phyloP scores from a whole-genome alignment of 306 rosid genomes.

The Trifolium repens region DNA sequence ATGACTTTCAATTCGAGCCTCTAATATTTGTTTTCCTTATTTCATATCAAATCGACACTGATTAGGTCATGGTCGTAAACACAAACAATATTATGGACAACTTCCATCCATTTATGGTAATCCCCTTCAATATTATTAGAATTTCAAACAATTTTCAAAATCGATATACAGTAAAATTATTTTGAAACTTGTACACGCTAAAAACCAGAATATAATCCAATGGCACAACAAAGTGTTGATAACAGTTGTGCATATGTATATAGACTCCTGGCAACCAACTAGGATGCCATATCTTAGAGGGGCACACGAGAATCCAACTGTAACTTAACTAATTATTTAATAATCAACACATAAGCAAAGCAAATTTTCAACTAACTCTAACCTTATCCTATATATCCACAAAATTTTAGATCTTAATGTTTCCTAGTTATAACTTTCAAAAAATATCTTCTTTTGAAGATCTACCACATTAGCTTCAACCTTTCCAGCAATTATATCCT shows the following conservation, averaged over 20 bases:
- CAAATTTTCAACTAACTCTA: constrained; percentile 4
- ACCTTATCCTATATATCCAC: constrained; percentile 6
- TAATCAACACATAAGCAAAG: constrained; percentile 30
- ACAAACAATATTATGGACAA: too few species aligned
- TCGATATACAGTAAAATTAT: too few species aligned
- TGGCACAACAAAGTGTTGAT: neutral
- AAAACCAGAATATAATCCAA: neutral
- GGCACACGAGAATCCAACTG: constrained; percentile 28
- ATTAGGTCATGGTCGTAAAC: too few species aligned
- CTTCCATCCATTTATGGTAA: too few species aligned
- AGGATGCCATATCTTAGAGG: neutral
- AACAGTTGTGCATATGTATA: constrained; percentile 35
- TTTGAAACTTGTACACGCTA: neutral
- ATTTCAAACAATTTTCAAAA: neutral
- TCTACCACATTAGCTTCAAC: constrained; percentile 12
- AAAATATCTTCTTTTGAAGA: neutral
- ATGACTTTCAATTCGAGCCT: neutral
- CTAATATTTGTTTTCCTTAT: too few species aligned
- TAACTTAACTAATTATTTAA: constrained; percentile 35
- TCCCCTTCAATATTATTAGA: too few species aligned
- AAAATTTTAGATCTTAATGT: constrained; percentile 28
- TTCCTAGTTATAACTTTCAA: neutral
- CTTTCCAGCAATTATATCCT: constrained; percentile 16
- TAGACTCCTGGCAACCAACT: constrained; percentile 34
- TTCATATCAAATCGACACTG: too few species aligned